Evolutionary conservation across 2,329 filamentous ascomycete species (phyloP).

Genomic region (Ploettnerulaceae sp.): DNA sequence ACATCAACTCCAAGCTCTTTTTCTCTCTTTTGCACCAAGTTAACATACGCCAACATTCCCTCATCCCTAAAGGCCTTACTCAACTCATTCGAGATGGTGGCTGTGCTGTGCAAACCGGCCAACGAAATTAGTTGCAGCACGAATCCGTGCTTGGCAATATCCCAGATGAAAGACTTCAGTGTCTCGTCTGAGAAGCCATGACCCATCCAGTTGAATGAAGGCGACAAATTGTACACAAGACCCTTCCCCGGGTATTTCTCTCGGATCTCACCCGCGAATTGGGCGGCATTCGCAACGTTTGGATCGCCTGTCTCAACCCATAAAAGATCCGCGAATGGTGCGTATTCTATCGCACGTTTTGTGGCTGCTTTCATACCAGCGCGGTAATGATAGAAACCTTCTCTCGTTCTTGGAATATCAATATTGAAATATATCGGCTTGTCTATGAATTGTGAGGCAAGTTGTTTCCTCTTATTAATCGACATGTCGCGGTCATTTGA

Average conservation of each 20-base stretch:
- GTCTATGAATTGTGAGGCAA: slow-evolving; percentile 64
- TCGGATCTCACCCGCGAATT: slow-evolving; percentile 74
- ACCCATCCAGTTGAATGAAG: slow-evolving; percentile 97
- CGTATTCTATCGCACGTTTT: slow-evolving; percentile 88
- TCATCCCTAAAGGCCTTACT: slow-evolving; percentile 79
- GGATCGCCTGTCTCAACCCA: slow-evolving; percentile 97
- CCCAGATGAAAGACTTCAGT: slow-evolving; percentile 92
- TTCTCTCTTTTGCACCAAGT: slow-evolving; percentile 81
- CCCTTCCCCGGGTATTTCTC: slow-evolving; percentile 69
- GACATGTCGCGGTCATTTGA: slow-evolving; percentile 66
- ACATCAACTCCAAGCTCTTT: slow-evolving; percentile 60
- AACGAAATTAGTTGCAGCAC: slow-evolving; percentile 64
- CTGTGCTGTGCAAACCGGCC: slow-evolving; percentile 61
- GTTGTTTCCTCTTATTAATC: slow-evolving; percentile 67
- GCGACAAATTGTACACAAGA: slow-evolving; percentile 92
- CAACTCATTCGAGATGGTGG: slow-evolving; percentile 65
- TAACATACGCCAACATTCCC: slow-evolving; percentile 97
- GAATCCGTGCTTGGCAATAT: slow-evolving; percentile 84
- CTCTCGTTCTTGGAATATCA: slow-evolving; percentile 87
- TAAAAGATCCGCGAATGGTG: slow-evolving; percentile 86
- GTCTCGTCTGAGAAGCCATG: slow-evolving; percentile 83
- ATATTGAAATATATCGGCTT: slow-evolving; percentile 77
- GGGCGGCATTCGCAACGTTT: slow-evolving; percentile 68
- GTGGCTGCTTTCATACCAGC: slow-evolving; percentile 82
- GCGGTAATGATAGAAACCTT: slow-evolving; percentile 89